Base-by-base conservation (phyloP, 805 yeast species). In the Sungouiella thailandica region DNA sequence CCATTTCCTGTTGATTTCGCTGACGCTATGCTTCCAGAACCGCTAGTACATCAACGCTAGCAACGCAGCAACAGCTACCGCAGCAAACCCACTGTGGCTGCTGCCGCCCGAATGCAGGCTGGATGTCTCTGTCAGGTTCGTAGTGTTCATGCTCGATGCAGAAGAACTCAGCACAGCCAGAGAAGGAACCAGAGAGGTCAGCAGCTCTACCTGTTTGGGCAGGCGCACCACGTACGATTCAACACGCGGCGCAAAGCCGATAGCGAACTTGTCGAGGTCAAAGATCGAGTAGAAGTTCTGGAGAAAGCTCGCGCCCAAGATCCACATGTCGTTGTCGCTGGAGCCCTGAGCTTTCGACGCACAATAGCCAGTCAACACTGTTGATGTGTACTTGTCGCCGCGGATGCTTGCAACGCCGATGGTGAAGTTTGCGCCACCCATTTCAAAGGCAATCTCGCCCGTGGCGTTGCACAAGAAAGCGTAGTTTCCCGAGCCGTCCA, bases 281-380 rank as follows among this genome's bases (percentile, higher is more conserved):
- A 77, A 80, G 10, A 76, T 74, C 2, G 78, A 66, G 49, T 76
- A 79, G 35, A 68, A 76, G 20, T 64, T 62, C 37, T 70, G 69
- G 44, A 80, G 53, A 47, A 80, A 79, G 3, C 76, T 63, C n/a
- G 76, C 79, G 4, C 87, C 87, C 25, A 80, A 55, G 34, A 80
- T 70, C 86, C 86, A 80, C 37, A 46, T 23, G 7, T 41, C 28
- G 8, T 64, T 54, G 10, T 59, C 46, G 17, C 59, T 58, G n/a
- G 70, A 48, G 7, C 83, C 85, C 56, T 77, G 84, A 37, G 79
- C 66, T 46, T 77, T 78, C 5, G 83, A 74, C 9, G 79, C 77
- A 60, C 87, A 80, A 48, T 71, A 67, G 0, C 81, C 79, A 13
- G 43, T 22, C 36, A 71, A 63, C 0, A 43, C 52, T 24, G 42